Percentiles rank a stretch among this genome's conserved stretches.
Conservation (phyloP, 2,329 filamentous ascomycete genomes). For the Alternaria brassicae region DNA sequence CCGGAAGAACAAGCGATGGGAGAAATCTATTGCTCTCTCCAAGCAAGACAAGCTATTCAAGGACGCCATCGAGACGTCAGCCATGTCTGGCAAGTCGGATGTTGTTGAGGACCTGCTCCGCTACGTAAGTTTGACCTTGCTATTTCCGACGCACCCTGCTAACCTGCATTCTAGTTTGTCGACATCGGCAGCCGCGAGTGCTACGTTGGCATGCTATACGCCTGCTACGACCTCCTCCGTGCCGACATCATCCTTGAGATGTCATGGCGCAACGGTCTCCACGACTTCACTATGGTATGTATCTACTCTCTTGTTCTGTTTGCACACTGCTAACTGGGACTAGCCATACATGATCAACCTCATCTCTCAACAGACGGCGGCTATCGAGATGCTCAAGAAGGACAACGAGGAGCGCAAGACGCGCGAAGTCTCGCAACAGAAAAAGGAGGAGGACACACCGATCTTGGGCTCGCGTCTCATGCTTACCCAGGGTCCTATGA, state of each 20-base stretch:
- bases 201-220: slow-evolving; percentile 99
- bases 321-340: slow-evolving; percentile 5
- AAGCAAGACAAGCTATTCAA: slow-evolving; percentile 99
- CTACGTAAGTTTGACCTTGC: slow-evolving; percentile 76
- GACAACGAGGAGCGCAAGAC: slow-evolving; percentile 95
- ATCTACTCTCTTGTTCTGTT: not conserved
- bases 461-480: slow-evolving; percentile 92
- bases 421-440: slow-evolving; percentile 75
- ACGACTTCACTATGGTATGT: slow-evolving; percentile 88
- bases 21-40: slow-evolving; percentile 95
- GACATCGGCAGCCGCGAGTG: slow-evolving; percentile 99
- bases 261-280: slow-evolving; percentile 93
- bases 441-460: slow-evolving; percentile 90
- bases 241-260: slow-evolving; percentile 93
- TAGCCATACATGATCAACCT: slow-evolving; percentile 98
- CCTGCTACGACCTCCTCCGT: slow-evolving; percentile 96
- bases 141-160: slow-evolving; percentile 33
- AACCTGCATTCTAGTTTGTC: slow-evolving; percentile 74
- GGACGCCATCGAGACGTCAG: slow-evolving; percentile 97
- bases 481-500: slow-evolving; percentile 87
- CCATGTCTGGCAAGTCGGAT: slow-evolving; percentile 86
- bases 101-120: slow-evolving; percentile 94
- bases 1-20: slow-evolving; percentile 99
- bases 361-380: slow-evolving; percentile 85
- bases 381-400: slow-evolving; percentile 84